Conservation (phyloP, 2,329 filamentous ascomycete species). For the Arachnopeziza araneosa region DNA sequence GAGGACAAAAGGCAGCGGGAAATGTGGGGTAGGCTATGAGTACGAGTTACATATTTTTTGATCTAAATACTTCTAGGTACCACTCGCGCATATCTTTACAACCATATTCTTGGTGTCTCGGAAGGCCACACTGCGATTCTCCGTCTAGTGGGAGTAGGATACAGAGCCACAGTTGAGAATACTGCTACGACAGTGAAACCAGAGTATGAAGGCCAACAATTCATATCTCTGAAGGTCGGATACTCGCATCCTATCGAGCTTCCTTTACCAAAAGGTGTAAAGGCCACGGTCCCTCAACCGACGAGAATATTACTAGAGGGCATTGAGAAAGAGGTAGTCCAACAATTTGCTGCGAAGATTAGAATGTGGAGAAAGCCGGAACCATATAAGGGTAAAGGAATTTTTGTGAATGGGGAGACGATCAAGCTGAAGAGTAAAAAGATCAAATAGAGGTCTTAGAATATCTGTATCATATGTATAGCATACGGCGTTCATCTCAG, state of each 20-base stretch:
- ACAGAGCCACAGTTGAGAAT: slow-evolving; percentile 80
- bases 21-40: slow-evolving; percentile 75
- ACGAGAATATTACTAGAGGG: slow-evolving; percentile 90
- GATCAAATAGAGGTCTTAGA: slow-evolving; percentile 61
- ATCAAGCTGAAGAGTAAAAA: slow-evolving; percentile 99
- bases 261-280: slow-evolving; percentile 74
- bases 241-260: slow-evolving; percentile 95
- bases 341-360: slow-evolving; percentile 86
- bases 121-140: slow-evolving; percentile 95
- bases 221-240: slow-evolving; percentile 89
- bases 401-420: slow-evolving; percentile 95
- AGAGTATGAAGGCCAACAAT: slow-evolving; percentile 76
- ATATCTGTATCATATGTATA: slow-evolving; percentile 22
- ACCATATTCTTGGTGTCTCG: slow-evolving; percentile 87
- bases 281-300: slow-evolving; percentile 81
- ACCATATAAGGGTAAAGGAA: slow-evolving; percentile 99
- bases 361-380: slow-evolving; percentile 85
- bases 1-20: slow-evolving; percentile 67
- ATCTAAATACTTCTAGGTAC: slow-evolving; percentile 55
- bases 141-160: slow-evolving; percentile 90
- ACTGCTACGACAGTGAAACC: slow-evolving; percentile 60
- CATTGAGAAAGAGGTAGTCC: slow-evolving; percentile 77
- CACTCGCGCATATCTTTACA: slow-evolving; percentile 81
- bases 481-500: slow-evolving; percentile 12
- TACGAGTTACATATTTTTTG: not conserved